Evolutionary conservation across 1,284 basidiomycete genomes (phyloP), one percentile per base, ranked within the genome.

Genomic region (Cutaneotrichosporon cyanovorans): DNA sequence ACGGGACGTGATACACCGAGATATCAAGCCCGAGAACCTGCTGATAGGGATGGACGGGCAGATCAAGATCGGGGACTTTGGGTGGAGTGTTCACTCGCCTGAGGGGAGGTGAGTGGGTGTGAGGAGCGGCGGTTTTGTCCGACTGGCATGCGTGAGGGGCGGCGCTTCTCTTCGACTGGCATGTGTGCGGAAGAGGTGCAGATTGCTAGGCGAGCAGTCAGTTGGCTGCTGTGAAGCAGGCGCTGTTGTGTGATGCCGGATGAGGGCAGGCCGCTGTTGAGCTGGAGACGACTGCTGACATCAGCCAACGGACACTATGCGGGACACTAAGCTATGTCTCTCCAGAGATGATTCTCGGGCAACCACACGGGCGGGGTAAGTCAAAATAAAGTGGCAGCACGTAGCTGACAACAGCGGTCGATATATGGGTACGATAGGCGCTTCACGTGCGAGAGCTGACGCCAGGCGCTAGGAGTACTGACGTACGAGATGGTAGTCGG

Each of bases 1-100:
- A 40, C 96, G 97, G 64, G 88, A 97, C 62, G 87, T 98, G 55
- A 98, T 98, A 48, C 93, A 99, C 69, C 82, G 95, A n/a, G 93
- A 99, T 65, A 97, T 98, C 75, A 99, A 98, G 72, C 95, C 93
- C 0, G 95, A 97, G 73, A 99, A 99, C 66, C 73, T 99, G 37
- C 77, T 99, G 4, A 73, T 99, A 56, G 68, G 68, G 1, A 83
- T 96, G 61, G 87, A 91, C 56, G 95, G 93, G 33, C 91, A 97
- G 65, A 77, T 99, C 59, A 98, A 98, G 78, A 96, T 99, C 52
- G 95, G 83, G 4, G 93, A 98, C 70, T 98, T 99, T 70, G 95
- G 95, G 3, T 98, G 95, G 93, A 89, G 85, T 62, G 92, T 97
- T 1, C 90, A 97, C 68, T 92, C 93, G 0, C 92, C 92, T 0